Conservation (phyloP, 2,329 filamentous ascomycete species). For the Penicillium sp. region DNA sequence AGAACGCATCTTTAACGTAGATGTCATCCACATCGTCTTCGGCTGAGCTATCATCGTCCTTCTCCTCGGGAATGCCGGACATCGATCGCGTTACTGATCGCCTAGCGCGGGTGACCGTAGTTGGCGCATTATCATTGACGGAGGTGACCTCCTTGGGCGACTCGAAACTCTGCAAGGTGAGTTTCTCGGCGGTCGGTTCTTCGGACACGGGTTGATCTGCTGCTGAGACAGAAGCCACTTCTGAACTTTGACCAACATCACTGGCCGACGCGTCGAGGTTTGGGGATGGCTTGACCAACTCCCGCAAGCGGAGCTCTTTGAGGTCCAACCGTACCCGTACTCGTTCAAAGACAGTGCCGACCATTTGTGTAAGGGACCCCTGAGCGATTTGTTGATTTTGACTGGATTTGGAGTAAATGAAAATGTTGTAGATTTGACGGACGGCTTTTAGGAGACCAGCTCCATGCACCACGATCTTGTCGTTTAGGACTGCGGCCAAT, state of each 20-base stretch:
- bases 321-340: slow-evolving; percentile 81
- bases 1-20: slow-evolving; percentile 92
- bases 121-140: slow-evolving; percentile 64
- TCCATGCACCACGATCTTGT: slow-evolving; percentile 98
- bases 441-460: slow-evolving; percentile 94
- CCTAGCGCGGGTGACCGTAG: slow-evolving; percentile 60
- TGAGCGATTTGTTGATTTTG: slow-evolving; percentile 97
- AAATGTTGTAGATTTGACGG: slow-evolving; percentile 98
- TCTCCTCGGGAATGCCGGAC: slow-evolving; percentile 37
- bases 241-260: slow-evolving; percentile 47
- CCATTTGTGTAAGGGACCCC: slow-evolving; percentile 96
- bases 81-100: slow-evolving; percentile 47
- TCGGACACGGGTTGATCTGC: slow-evolving; percentile 51
- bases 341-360: slow-evolving; percentile 93
- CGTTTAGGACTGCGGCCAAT: slow-evolving; percentile 89
- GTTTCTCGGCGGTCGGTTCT: slow-evolving; percentile 51
- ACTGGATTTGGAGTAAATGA: slow-evolving; percentile 87
- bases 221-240: slow-evolving; percentile 34
- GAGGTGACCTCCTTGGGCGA: slow-evolving; percentile 64
- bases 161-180: slow-evolving; percentile 67
- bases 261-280: slow-evolving; percentile 40
- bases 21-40: slow-evolving; percentile 84
- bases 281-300: slow-evolving; percentile 35
- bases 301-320: slow-evolving; percentile 69
- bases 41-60: slow-evolving; percentile 37